phyloP scores from a whole-genome alignment of 805 yeast species.

The Millerozyma miso region DNA sequence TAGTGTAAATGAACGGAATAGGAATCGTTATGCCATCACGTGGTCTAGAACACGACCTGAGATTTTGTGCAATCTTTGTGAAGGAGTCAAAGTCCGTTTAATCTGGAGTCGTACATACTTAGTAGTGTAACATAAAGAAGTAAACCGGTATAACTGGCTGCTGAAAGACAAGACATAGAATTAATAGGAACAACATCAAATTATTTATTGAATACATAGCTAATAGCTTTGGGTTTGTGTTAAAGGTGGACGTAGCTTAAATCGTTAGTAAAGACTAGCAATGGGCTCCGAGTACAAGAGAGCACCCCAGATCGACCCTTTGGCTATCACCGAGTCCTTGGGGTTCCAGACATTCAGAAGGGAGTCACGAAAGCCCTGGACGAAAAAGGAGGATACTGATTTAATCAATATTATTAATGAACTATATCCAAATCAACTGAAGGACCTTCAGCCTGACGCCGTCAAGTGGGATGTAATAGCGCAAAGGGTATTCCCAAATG shows the following conservation, averaged over 20 bases:
- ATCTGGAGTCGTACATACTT: not conserved
- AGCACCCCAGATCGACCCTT: slow-evolving; percentile 40
- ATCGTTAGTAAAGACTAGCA: not conserved
- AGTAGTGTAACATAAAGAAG: not conserved
- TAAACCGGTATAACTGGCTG: not conserved
- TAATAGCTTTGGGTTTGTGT: not conserved
- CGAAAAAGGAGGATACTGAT: slow-evolving; percentile 61
- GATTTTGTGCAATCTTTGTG: not conserved
- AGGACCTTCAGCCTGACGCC: slow-evolving; percentile 29
- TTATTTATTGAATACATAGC: not conserved
- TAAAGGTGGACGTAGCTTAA: not conserved
- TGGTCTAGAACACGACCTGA: not conserved
- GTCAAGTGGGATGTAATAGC: slow-evolving; percentile 65
- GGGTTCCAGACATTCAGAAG: slow-evolving; percentile 73
- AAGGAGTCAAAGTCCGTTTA: not conserved
- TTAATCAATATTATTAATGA: slow-evolving; percentile 42
- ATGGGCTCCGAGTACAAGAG: slow-evolving; percentile 5
- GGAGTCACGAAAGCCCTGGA: slow-evolving; percentile 66
- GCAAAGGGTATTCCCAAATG: slow-evolving; percentile 32
- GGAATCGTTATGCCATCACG: not conserved
- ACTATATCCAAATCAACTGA: slow-evolving; percentile 21
- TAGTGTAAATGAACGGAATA: not conserved
- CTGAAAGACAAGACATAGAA: not conserved
- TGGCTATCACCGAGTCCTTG: slow-evolving; percentile 62
- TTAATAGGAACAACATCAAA: not conserved